Conservation (phyloP, 2,329 filamentous ascomycete species). For the Amauroascus verrucosus region DNA sequence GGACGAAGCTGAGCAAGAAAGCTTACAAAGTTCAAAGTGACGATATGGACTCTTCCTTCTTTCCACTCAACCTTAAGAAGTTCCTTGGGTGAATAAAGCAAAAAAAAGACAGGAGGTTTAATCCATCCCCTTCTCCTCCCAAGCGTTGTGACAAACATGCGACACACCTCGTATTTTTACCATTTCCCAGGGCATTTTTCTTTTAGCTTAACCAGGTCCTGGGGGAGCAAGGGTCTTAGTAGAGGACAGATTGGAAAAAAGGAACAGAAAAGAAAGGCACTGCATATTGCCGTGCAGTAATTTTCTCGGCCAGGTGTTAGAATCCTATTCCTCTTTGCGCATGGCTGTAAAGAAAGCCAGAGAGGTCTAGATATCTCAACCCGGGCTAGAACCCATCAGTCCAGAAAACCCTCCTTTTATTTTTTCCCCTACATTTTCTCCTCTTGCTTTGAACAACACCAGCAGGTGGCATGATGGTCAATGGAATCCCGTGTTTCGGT, state of each 20-base stretch:
- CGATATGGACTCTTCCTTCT: not conserved
- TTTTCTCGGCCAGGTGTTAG: conserved; percentile 7
- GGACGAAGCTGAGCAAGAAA: no score
- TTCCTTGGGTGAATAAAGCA: no score
- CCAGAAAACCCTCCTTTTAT: not conserved
- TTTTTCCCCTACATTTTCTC: not conserved
- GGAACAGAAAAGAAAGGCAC: no score
- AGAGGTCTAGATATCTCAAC: not conserved
- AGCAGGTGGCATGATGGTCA: conserved; percentile 1
- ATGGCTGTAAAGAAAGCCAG: no score
- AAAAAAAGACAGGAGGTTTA: no score
- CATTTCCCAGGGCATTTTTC: not conserved
- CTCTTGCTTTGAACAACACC: not conserved
- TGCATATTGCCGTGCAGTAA: conserved; percentile 6
- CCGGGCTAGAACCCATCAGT: not conserved
- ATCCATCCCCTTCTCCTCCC: not conserved
- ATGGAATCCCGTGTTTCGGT: not conserved
- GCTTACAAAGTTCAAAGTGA: no score
- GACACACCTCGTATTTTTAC: conserved; percentile 4
- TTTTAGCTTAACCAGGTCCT: not conserved
- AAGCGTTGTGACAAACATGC: conserved; percentile 3
- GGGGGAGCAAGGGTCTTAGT: not conserved
- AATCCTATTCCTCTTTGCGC: not conserved
- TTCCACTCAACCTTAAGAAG: not conserved
- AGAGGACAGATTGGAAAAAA: conserved; percentile 3